Base-by-base conservation (phyloP, 2,329 filamentous ascomycete genomes). In the Shiraia sp. region DNA sequence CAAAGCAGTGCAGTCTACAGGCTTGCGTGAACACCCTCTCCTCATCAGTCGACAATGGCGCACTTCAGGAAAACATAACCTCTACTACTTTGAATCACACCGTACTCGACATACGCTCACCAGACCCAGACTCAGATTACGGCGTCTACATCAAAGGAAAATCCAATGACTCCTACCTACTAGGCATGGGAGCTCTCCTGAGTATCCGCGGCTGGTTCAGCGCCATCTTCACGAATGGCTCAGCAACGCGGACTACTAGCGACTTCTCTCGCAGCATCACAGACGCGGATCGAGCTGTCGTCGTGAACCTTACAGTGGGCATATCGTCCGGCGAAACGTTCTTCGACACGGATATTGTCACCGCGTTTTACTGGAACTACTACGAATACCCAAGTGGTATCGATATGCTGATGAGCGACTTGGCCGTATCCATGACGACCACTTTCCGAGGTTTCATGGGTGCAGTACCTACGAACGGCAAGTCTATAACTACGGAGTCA, bases 321-420 rank as follows among this genome's bases (percentile, higher is more conserved):
- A 47, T 50, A 17, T 47, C 48, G 4, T 48, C 48, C 12, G 48
- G 48, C 13, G 48, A 49, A 36, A 51, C 48, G 3, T 49, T 51
- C 23, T 51, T 51, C 29, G 48, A 49, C 25, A 48, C 38, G 3
- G 48, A 51, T 17, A 45, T 51, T 13, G 28, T 49, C n/a, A 51
- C 45, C 0, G 48, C 48, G 8, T 51, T 51, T 27, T 51, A 51
- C 38, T 51, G 45, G 48, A 49, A 51, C 25, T 49, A 48, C 28
- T 51, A 49, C 29, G 45, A 48, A 32, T 49, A 51, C 23, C 31
- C 45, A 2, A 26, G 39, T n/a, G 45, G 48, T 16, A 26, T 48
- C 14, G 38, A 51, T 12, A 51, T 51, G 48, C 29, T 51, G 8
- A 51, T 49, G 48, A 51, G 35, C 22, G 45, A 51, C 17, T 15